These are phyloP conservation scores for Apiotrichum montevideense DNA, from an alignment of 1,284 basidiomycete genomes.

Conservation along the genomic window DNA sequence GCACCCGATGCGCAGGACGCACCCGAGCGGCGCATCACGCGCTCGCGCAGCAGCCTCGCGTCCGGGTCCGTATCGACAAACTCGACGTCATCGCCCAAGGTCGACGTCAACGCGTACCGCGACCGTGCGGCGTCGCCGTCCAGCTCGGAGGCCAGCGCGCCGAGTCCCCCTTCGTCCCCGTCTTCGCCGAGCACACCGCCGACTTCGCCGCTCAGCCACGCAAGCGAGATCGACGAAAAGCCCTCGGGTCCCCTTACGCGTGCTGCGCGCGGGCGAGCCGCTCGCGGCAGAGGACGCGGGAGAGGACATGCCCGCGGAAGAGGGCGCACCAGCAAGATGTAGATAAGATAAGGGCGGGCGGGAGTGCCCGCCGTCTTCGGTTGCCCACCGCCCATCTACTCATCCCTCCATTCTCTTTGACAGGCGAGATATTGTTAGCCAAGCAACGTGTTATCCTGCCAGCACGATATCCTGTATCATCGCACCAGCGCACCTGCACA, in stretches of 20 bases:
- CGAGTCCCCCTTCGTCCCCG: background rate
- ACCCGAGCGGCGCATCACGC: constrained; percentile 1
- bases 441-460: no score
- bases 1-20: background rate
- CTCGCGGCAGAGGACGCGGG: background rate
- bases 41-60: background rate
- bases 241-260: background rate
- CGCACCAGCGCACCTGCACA: no score
- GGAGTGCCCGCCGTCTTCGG: background rate
- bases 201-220: constrained; percentile 7
- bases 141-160: constrained; percentile 1
- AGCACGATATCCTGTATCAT: no score
- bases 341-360: background rate
- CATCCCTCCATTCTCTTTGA: no score
- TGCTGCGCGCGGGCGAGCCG: background rate
- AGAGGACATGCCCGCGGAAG: background rate
- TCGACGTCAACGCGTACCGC: constrained; percentile 7
- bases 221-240: constrained; percentile 3
- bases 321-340: constrained; percentile 8
- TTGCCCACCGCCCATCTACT: background rate
- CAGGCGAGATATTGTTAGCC: no score
- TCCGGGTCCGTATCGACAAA: background rate
- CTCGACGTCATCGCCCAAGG: background rate
- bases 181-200: constrained; percentile 5
- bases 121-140: constrained; percentile 3